Evolutionary conservation across 1,139 yeast species (phyloP).

Genomic region (Kodamaea fungicola): DNA sequence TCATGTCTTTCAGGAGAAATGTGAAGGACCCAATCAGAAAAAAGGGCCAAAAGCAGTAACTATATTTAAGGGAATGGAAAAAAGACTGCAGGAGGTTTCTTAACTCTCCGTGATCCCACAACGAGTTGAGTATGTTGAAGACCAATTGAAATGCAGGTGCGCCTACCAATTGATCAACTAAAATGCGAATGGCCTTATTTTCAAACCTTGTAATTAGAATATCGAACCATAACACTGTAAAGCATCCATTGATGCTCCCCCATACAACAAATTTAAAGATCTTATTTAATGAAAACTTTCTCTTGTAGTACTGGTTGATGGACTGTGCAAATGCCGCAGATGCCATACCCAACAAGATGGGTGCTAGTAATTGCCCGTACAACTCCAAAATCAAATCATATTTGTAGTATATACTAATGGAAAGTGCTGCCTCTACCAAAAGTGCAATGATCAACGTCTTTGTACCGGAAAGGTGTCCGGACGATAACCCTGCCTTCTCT

Average conservation of each 20-base stretch:
- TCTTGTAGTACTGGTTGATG: slow-evolving; percentile 45
- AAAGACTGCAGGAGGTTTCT: slow-evolving; percentile 30
- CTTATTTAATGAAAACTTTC: slow-evolving; percentile 36
- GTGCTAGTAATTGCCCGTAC: slow-evolving; percentile 26
- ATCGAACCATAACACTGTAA: slow-evolving; percentile 58
- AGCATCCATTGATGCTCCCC: slow-evolving; percentile 60
- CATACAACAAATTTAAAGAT: slow-evolving; percentile 52
- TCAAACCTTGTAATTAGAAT: slow-evolving; percentile 37
- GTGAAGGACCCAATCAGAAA: slow-evolving; percentile 50
- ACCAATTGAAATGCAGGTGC: slow-evolving; percentile 52
- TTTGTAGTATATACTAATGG: slow-evolving; percentile 25
- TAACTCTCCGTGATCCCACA: slow-evolving; percentile 55
- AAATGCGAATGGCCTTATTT: slow-evolving; percentile 33
- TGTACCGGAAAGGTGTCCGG: slow-evolving; percentile 4
- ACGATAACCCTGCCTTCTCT: slow-evolving; percentile 7
- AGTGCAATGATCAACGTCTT: slow-evolving; percentile 11
- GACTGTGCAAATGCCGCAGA: slow-evolving; percentile 61
- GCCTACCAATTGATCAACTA: slow-evolving; percentile 54
- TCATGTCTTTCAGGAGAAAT: slow-evolving; percentile 42
- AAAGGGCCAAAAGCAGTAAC: slow-evolving; percentile 60
- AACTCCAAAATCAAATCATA: slow-evolving; percentile 21
- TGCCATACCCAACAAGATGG: slow-evolving; percentile 42
- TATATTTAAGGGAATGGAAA: slow-evolving; percentile 47
- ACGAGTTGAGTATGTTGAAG: slow-evolving; percentile 44
- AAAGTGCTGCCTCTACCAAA: slow-evolving; percentile 21